Evolutionary conservation across 768 basidiomycete genomes (phyloP), one percentile per base, ranked within the genome.

Genomic region (Mrakia gelida): DNA sequence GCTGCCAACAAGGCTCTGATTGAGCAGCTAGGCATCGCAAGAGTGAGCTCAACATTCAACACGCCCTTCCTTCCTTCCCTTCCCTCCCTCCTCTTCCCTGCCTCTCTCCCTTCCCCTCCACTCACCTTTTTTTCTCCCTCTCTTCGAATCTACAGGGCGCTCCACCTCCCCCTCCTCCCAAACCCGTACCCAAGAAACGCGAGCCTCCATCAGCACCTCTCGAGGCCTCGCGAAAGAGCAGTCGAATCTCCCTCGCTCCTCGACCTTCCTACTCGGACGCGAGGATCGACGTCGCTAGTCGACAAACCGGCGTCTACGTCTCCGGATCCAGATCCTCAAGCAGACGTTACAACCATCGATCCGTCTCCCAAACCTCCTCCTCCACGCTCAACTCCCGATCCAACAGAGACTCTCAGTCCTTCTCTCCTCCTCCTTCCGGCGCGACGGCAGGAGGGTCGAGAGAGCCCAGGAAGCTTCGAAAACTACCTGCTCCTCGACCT

Each of bases 1-100:
- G 71, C 43, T 2, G 78, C 78, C 74, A 79, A 79, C 49, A 23
- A 65, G 41, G 59, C 30, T 7, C 34, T 79, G 43, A 54, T 79
- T 26, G 52, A 30, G 3, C 28, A 41, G 6, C 65, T 79, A 3
- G 74, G 74, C 26, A 72, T 79, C 68, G 13, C 68, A 54, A 68
- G 49, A n/a, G 78, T 79, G 21, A 30, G 74, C 43, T 43, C 67
- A n/a, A 70, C 26, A 45, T 45, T 10, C 45, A 45, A 11, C 45
- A 45, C 9, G 11, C 2, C 45, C 11, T 45, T 15, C 63, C 16
- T 65, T 30, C 63, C 26, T 41, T 30, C 38, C 34, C 21, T 13
- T 67, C 32, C 21, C 26, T 67, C 41, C 38, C 32, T 61, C 13
- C 49, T n/a, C 23, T 78, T 30, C 18, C 28, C 62, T 30, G n/a